Evolutionary conservation across 768 basidiomycete genomes (phyloP).

Genomic region (Phaeotremella skinneri): DNA sequence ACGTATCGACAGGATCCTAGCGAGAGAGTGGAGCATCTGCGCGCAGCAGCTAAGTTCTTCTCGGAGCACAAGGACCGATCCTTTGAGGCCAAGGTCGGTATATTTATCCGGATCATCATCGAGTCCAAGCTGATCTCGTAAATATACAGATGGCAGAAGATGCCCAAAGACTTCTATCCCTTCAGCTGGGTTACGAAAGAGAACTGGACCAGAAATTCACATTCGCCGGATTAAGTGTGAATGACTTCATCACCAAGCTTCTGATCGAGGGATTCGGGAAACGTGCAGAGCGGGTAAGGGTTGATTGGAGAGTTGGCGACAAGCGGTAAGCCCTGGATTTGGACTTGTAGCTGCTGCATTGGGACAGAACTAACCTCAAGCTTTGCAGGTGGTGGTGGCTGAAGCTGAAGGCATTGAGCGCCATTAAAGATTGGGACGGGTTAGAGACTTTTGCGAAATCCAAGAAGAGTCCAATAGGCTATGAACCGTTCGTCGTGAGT

Average conservation of each 20-base stretch:
- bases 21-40: constrained; percentile 69
- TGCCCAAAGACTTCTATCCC: constrained; percentile 63
- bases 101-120: background rate
- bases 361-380: background rate
- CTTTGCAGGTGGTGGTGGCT: constrained; percentile 81
- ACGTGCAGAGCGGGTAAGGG: constrained; percentile 80
- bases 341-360: background rate
- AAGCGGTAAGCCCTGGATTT: constrained; percentile 65
- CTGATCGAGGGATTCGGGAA: constrained; percentile 76
- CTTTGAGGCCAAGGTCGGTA: constrained; percentile 84
- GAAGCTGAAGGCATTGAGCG: constrained; percentile 78
- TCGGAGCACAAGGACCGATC: constrained; percentile 85
- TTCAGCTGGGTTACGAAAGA: constrained; percentile 84
- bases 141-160: constrained; percentile 82
- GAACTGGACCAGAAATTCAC: constrained; percentile 73
- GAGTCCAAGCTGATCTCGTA: background rate
- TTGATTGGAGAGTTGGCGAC: constrained; percentile 90
- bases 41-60: constrained; percentile 86
- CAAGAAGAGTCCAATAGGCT: constrained; percentile 90
- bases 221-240: constrained; percentile 81
- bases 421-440: constrained; percentile 77
- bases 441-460: constrained; percentile 82
- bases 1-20: constrained; percentile 62
- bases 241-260: constrained; percentile 77
- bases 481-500: constrained; percentile 60